Base-by-base conservation (phyloP, 1,284 basidiomycete species). In the Austroboletus niveus region DNA sequence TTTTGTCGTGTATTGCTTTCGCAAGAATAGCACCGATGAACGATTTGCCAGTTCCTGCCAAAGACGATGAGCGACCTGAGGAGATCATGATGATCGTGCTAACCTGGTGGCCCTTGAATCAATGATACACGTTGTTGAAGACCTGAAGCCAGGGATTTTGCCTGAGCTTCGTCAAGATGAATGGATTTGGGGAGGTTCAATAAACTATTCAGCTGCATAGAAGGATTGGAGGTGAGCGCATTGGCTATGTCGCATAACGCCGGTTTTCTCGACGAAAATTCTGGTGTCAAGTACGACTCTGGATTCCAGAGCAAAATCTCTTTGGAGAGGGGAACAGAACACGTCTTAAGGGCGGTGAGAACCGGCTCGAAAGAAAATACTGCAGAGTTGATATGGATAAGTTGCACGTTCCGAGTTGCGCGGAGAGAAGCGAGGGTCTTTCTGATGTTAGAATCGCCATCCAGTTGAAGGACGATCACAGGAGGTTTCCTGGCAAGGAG, bases 31-130 rank as follows among this genome's bases (percentile, higher is more conserved):
- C 76, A 1, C 85, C 84, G 39, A 87, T 80, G 56, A 85, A 85
- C 0, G 82, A 85, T 55, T 86, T 86, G 0, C 85, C 84, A 0
- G 85, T 87, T 0, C 84, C 84, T 86, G 30, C 44, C n/a, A 42
- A 24, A 17, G 17, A 24, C 2, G 15, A 6, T 41, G 4, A 58
- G 42, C 30, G 7, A 41, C 17, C 8, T 9, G 42, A 32, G 36
- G 6, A 22, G 1, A 15, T 6, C 27, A 35, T n/a, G n/a, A 10
- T 15, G 22, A 17, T 11, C 2, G 14, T 38, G 55, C 71, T 45
- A 59, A 83, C 84, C 84, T 32, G 84, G 84, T 0, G 84, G 84
- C 0, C 84, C 84, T 63, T 86, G 84, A 8, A 86, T 82, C 7
- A 86, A 59, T 0, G 82, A 78, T 2, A 86, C 68, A 5, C 61